phyloP scores from a whole-genome alignment of 257 asterid genomes.

The Solanum ahanhuiri region DNA sequence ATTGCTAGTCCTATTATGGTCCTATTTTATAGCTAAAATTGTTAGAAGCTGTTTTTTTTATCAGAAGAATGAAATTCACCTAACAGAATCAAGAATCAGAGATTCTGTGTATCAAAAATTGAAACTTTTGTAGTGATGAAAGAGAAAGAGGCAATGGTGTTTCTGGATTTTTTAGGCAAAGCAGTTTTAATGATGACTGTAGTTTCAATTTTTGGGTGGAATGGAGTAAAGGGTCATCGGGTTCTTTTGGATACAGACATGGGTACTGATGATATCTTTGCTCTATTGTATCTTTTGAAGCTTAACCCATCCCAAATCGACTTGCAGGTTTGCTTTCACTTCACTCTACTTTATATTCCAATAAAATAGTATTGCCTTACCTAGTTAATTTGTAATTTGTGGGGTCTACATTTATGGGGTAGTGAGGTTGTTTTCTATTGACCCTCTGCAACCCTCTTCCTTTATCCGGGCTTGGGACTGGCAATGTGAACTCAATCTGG shows the following conservation, averaged over 20 bases:
- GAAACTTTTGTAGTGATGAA: not conserved
- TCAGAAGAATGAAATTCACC: not conserved
- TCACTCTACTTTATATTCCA: not conserved
- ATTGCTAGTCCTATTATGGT: not conserved
- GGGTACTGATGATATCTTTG: conserved; percentile 78
- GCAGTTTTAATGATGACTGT: not conserved
- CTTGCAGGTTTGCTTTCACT: not conserved
- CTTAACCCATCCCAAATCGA: conserved; percentile 22
- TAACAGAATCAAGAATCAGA: not conserved
- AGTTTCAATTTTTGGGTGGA: not conserved
- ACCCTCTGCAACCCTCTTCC: no score
- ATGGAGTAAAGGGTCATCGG: not conserved
- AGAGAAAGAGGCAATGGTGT: not conserved
- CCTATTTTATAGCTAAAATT: not conserved
- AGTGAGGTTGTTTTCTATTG: no score
- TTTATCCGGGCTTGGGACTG: no score
- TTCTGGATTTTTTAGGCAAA: not conserved
- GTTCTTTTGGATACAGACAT: conserved; percentile 38
- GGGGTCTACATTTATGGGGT: no score
- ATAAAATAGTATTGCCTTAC: not conserved
- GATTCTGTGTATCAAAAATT: no score
- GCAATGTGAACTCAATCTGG: not conserved
- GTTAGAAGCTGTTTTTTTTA: not conserved
- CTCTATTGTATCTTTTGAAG: conserved; percentile 68
- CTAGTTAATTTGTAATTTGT: not conserved